phyloP scores from a whole-genome alignment of 1,284 basidiomycete species.

The Ganoderma boninense region DNA sequence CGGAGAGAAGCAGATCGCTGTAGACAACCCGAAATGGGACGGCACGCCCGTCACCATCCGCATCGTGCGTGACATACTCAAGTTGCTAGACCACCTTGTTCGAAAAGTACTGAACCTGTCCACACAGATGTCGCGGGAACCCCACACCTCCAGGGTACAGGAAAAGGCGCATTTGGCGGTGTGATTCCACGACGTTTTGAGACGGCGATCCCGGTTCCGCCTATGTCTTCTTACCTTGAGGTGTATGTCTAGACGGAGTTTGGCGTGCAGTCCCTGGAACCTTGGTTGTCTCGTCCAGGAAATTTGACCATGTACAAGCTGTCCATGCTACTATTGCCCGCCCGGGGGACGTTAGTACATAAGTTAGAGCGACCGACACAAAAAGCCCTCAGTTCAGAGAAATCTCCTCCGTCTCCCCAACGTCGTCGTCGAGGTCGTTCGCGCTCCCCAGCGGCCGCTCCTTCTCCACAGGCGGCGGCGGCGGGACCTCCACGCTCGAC shows the following conservation, averaged over 20 bases:
- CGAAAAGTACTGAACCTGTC: not conserved
- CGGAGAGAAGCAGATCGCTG: constrained; percentile 2
- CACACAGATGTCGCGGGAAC: not conserved
- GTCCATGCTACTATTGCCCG: not conserved
- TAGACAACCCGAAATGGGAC: constrained; percentile 15
- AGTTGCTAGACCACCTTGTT: not conserved
- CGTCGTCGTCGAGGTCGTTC: constrained; percentile 68
- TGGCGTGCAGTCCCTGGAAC: not conserved
- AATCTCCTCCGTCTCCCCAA: constrained; percentile 79
- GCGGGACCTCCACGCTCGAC: constrained; percentile 75
- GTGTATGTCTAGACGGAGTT: not conserved
- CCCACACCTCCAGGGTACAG: not conserved
- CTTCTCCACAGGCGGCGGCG: constrained; percentile 80
- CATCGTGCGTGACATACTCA: constrained; percentile 5
- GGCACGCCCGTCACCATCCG: constrained; percentile 8
- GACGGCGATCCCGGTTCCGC: not conserved
- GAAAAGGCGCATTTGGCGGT: not conserved
- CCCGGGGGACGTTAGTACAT: constrained; percentile 6
- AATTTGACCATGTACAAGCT: not conserved
- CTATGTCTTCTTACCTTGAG: not conserved
- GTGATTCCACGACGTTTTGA: not conserved
- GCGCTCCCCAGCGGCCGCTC: constrained; percentile 54
- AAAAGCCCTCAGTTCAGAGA: constrained; percentile 48
- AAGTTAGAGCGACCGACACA: not conserved
- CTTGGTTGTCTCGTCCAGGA: not conserved